Base-by-base conservation (phyloP, 495 filamentous ascomycete species). In the Amphirosellinia nigrospora region DNA sequence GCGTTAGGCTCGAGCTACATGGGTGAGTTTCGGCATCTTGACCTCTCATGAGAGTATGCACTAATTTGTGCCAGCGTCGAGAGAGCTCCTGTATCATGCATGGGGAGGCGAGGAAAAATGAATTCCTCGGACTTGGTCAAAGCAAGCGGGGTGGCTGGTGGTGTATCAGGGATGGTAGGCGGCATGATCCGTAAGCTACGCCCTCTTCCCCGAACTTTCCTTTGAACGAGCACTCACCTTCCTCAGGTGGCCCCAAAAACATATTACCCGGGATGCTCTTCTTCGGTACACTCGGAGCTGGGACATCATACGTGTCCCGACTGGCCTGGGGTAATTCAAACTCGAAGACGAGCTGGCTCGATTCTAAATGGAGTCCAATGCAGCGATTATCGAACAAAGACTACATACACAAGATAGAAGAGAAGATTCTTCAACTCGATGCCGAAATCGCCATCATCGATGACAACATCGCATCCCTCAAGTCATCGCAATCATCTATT, bases 371-470 rank as follows among this genome's bases (percentile, higher is more conserved):
- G 90, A 94, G 91, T 74, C 96, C 95, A 2, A 78, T 98, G 68
- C 93, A 86, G 63, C 83, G 82, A 15, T 78, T 99, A 26, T 90
- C 89, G 0, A 90, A 97, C 74, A 84, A 91, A 61, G 91, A 97
- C 36, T 99, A 97, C 72, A 87, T 86, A 70, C 81, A 83, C 8
- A 92, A 93, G 73, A 77, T 98, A 45, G 83, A 87, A 73, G 93
- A 96, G 76, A 93, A 91, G 78, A 71, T 97, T 26, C 79, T 99
- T 8, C 85, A 86, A 56, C 80, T 97, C 15, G 89, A 98, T 71
- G 93, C 90, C 11, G 93, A 98, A 68, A 92, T 98, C 72, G 91
- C 95, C 0, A 72, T 98, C 39, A 79, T 97, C 13, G 93, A 98
- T 73, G 95, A 98, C 46, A 90, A 88, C 68, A 94, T 99, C 66